Percentiles rank a stretch among this genome's conserved stretches.
Conservation (phyloP, 2,329 filamentous ascomycete species). For the Drechslerella stenobrocha region DNA sequence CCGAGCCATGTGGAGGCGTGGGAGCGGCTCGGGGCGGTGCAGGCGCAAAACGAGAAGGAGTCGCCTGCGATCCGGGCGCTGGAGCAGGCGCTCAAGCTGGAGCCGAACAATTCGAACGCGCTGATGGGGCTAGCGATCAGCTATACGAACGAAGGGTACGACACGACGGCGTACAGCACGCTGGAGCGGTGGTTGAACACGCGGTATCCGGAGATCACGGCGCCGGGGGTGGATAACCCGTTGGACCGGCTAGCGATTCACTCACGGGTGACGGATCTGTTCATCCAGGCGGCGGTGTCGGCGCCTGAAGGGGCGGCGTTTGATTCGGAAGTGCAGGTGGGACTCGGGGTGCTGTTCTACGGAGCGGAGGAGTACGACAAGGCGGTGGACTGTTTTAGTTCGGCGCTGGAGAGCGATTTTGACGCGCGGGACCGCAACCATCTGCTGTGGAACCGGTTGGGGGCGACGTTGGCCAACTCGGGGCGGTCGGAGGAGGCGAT, state of each 20-base stretch:
- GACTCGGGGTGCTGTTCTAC: slow-evolving; percentile 94
- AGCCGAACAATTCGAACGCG: slow-evolving; percentile 81
- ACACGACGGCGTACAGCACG: slow-evolving; percentile 92
- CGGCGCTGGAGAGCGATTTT: slow-evolving; percentile 81
- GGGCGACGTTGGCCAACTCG: slow-evolving; percentile 92
- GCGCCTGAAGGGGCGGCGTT: slow-evolving; percentile 91
- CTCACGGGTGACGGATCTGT: slow-evolving; percentile 84
- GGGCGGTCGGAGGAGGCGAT: slow-evolving; percentile 95
- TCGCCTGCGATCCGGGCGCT: slow-evolving; percentile 90
- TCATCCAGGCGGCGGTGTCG: slow-evolving; percentile 88
- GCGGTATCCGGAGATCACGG: slow-evolving; percentile 83
- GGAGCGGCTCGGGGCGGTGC: slow-evolving; percentile 86
- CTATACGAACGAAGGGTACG: slow-evolving; percentile 98
- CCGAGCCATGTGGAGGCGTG: slow-evolving; percentile 86
- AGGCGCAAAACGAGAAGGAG: slow-evolving; percentile 99
- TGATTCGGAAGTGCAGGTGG: slow-evolving; percentile 98
- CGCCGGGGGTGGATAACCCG: slow-evolving; percentile 77
- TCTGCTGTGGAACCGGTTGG: slow-evolving; percentile 94
- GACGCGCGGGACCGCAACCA: slow-evolving; percentile 87
- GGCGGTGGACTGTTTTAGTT: slow-evolving; percentile 95
- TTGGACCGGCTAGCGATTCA: slow-evolving; percentile 90
- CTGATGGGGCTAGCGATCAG: slow-evolving; percentile 95
- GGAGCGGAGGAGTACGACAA: slow-evolving; percentile 98
- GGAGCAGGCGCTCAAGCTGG: slow-evolving; percentile 84
- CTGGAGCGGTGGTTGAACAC: slow-evolving; percentile 95